phyloP scores from a whole-genome alignment of 805 yeast species.

The Hanseniaspora occidentalis region DNA sequence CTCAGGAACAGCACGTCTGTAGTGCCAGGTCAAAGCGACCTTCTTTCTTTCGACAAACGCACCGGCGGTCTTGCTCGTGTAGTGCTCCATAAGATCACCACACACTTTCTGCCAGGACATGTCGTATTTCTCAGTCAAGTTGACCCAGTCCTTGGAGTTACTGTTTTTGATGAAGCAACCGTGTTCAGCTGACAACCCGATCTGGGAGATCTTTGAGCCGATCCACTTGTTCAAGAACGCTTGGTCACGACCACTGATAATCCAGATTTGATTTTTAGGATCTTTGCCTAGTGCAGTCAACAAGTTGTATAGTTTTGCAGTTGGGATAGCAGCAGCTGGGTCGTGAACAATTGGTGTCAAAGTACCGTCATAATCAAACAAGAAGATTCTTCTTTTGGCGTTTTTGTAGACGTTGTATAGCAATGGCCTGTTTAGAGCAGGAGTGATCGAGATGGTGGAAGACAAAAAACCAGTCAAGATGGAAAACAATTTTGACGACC shows the following conservation, averaged over 20 bases:
- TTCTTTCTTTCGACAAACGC: constrained; percentile 75
- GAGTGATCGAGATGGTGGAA: constrained; percentile 44
- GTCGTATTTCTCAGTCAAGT: constrained; percentile 68
- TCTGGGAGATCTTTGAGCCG: constrained; percentile 45
- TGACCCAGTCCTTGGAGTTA: constrained; percentile 61
- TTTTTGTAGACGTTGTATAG: constrained; percentile 45
- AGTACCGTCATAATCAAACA: constrained; percentile 97
- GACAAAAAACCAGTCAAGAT: constrained; percentile 30
- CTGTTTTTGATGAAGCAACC: constrained; percentile 86
- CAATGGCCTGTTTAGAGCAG: constrained; percentile 65
- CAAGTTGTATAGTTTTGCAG: constrained; percentile 51
- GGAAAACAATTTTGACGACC: constrained; percentile 57
- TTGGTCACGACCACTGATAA: constrained; percentile 93
- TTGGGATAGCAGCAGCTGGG: constrained; percentile 97
- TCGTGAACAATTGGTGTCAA: constrained; percentile 91
- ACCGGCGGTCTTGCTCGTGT: constrained; percentile 86
- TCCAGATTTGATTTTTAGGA: constrained; percentile 81
- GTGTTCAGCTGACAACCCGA: constrained; percentile 93
- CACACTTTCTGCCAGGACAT: constrained; percentile 94
- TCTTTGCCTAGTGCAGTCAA: constrained; percentile 54
- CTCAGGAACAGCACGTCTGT: constrained; percentile 88
- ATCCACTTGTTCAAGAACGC: constrained; percentile 79
- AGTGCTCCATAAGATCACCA: constrained; percentile 54
- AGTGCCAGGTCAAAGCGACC: constrained; percentile 97
- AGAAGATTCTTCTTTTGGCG: constrained; percentile 60